Base-by-base conservation (phyloP, 768 basidiomycete species). In the Naganishia friedmannii region DNA sequence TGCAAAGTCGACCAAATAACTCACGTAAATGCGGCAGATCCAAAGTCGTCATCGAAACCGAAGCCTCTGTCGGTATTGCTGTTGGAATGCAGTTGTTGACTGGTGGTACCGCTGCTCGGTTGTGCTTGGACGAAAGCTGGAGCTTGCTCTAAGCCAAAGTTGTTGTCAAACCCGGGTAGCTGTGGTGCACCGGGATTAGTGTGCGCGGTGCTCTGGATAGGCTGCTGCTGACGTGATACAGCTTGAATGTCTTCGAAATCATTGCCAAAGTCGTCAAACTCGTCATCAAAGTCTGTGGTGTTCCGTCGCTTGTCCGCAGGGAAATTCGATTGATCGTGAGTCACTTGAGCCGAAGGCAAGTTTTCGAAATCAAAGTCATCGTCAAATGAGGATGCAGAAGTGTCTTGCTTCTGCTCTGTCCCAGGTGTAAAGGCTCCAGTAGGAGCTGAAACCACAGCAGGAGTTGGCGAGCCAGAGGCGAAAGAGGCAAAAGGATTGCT, bases 31-130 rank as follows among this genome's bases (percentile, higher is more conserved):
- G 42, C 42, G 53, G 77, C 79, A 1, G 83, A 76, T 46, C 83
- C 83, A 71, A 87, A 85, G 2, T 83, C 82, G 67, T 82, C 81
- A 65, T 85, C 86, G 74, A 86, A 85, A 3, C 84, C 83, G 68
- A 83, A 77, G 34, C 32, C 72, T 42, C 39, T 55, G 55, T 37
- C 39, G 28, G 57, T 6, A 32, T 28, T 46, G 42, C 48, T 31
- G 29, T 46, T 19, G n/a, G 26, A 4, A 28, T 2, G 48, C 5
- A 57, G 23, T 51, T 21, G 48, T n/a, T n/a, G 48, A 3, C 48
- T 51, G 23, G 73, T 71, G 39, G 72, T 23, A 56, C 48, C 48
- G 48, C 48, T 51, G 48, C 48, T 51, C 12, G 48, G 48, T 23
- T 51, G 48, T n/a, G 48, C 48, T 66, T 51, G 67, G 26, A 57